Conservation (phyloP, 345 rosid genomes). For the Melaleuca alternifolia region DNA sequence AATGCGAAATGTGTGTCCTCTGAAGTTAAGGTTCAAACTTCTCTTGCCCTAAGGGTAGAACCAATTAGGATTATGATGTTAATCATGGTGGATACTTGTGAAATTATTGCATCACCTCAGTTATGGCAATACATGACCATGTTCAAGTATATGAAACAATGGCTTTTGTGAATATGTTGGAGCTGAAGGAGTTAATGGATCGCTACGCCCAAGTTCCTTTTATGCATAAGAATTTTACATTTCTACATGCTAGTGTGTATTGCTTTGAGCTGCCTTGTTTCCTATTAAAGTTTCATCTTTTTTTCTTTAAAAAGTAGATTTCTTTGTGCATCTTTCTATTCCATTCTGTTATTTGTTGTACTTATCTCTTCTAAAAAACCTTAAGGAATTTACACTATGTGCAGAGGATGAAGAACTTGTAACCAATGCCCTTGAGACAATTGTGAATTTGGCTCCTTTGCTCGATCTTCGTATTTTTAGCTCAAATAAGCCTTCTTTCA, state of each 20-base stretch:
- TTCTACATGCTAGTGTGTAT: background rate
- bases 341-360: background rate
- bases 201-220: background rate
- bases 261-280: background rate
- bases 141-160: background rate
- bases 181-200: background rate
- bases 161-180: background rate
- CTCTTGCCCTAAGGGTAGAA: background rate
- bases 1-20: background rate
- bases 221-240: background rate
- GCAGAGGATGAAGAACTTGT: conserved; percentile 98
- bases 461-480: conserved; percentile 95
- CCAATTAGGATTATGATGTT: background rate
- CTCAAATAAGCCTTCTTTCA: conserved; percentile 66
- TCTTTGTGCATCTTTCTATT: background rate
- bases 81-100: background rate
- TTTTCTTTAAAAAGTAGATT: background rate
- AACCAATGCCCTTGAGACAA: conserved; percentile 84
- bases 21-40: background rate
- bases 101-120: background rate
- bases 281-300: background rate
- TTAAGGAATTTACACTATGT: background rate
- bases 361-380: background rate
- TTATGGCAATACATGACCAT: background rate
- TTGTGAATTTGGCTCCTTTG: conserved; percentile 86